A percentile compares a stretch with the other conserved stretches of the same genome.
phyloP scores from a whole-genome alignment of 306 rosid species.

The Canavalia gladiata region DNA sequence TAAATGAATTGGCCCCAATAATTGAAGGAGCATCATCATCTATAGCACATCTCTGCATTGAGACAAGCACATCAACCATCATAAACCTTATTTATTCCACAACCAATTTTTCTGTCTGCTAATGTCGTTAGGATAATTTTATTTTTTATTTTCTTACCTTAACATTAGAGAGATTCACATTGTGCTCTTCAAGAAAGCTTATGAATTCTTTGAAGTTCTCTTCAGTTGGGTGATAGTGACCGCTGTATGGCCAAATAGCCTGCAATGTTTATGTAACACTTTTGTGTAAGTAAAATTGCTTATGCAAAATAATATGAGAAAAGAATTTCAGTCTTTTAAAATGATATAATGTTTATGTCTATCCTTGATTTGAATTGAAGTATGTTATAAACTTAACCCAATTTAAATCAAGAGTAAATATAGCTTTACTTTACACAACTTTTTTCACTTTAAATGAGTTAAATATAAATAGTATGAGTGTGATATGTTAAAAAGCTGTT shows the following conservation, averaged over 20 bases:
- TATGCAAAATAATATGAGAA: background rate
- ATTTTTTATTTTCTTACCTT: slow-evolving; percentile 59
- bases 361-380: background rate
- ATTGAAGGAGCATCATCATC: slow-evolving; percentile 78
- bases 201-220: slow-evolving; percentile 89
- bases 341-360: too few species aligned
- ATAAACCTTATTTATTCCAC: background rate
- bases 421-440: background rate
- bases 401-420: background rate
- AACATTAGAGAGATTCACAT: slow-evolving; percentile 86
- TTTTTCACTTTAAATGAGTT: background rate
- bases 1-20: slow-evolving; percentile 49
- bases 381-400: background rate
- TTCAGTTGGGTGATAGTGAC: slow-evolving; percentile 97
- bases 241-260: slow-evolving; percentile 99
- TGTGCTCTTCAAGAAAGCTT: slow-evolving; percentile 79
- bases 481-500: background rate
- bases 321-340: too few species aligned
- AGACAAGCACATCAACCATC: slow-evolving; percentile 28
- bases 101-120: background rate
- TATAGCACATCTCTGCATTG: slow-evolving; percentile 72
- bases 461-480: background rate
- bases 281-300: slow-evolving; percentile 34
- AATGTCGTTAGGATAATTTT: background rate
- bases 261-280: slow-evolving; percentile 45